A percentile compares a stretch with the other conserved stretches of the same genome.
phyloP scores from a whole-genome alignment of 75 land plant species.

The Selaginella moellendorffii region DNA sequence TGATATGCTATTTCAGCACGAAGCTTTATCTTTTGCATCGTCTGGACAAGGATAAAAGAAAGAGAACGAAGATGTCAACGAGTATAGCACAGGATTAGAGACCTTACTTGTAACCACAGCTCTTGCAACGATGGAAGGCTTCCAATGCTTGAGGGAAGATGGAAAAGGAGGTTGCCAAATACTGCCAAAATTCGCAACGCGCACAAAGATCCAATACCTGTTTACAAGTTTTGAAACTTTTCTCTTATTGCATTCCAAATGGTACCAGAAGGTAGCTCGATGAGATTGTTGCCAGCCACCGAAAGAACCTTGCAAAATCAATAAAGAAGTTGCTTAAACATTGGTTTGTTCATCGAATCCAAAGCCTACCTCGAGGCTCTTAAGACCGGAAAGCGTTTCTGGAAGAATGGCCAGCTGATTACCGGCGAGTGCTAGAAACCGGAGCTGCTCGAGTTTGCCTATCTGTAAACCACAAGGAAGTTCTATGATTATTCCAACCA shows the following conservation, averaged over 20 bases:
- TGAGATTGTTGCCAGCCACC: constrained; percentile 23
- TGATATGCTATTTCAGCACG: constrained; percentile 2
- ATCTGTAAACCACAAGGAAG: too few species aligned
- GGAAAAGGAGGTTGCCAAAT: constrained; percentile 20
- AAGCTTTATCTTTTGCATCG: too few species aligned
- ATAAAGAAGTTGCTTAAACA: neutral
- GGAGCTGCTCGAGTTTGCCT: constrained; percentile 19
- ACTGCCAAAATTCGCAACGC: constrained; percentile 18
- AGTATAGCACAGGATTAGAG: neutral
- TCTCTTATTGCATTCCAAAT: neutral
- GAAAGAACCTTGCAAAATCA: constrained; percentile 20
- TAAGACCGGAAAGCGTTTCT: constrained; percentile 15
- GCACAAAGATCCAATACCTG: constrained; percentile 26
- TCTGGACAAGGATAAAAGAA: too few species aligned
- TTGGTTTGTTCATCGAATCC: neutral
- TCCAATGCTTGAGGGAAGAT: constrained; percentile 19
- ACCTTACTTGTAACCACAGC: constrained; percentile 23
- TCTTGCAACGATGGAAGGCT: constrained; percentile 26
- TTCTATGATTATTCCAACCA: too few species aligned
- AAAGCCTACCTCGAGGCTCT: constrained; percentile 15
- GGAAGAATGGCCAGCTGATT: constrained; percentile 26
- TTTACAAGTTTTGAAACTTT: neutral
- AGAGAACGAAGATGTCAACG: neutral
- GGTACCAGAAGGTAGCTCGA: constrained; percentile 23
- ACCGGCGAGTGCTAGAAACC: constrained; percentile 28